Base-by-base conservation (phyloP, 139 green algal genomes). In the Micractinium conductrix region DNA sequence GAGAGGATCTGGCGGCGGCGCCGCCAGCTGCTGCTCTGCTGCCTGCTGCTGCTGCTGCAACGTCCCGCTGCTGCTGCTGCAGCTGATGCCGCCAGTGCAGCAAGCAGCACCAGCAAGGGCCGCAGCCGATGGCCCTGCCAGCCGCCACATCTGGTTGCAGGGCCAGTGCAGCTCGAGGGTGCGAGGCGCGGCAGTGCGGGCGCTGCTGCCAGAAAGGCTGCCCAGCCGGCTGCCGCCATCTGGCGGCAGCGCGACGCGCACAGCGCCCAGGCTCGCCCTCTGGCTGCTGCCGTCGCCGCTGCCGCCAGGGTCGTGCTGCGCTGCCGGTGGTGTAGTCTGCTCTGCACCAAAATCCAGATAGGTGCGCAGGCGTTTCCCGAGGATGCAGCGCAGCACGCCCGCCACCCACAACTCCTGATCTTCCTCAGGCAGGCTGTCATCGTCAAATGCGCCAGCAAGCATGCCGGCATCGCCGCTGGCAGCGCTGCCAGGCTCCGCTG, bases 311-410 rank as follows among this genome's bases (percentile, higher is more conserved):
- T 74, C 30, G 16, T 37, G 22, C 55, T 72, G 55, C 58, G 40
- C 7, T 1, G 43, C 38, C 79, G 26, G 79, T 44, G 50, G 8
- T 67, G 58, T 38, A 60, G 6, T 33, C 72, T 75, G 76, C n/a
- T n/a, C 55, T 5, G 42, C 58, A 7, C 76, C 76, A 71, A 88
- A 88, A 55, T 88, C 62, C 10, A 88, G 84, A 0, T 74, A 62
- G 21, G 84, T 79, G 40, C 84, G 30, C 40, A 88, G 84, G 26
- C 84, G 60, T 55, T 88, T 88, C 43, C 84, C 84, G 16, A 67
- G 21, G 22, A 86, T 22, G 9, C 22, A 42, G 19, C 63, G 40
- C 38, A 85, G 60, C 45, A 55, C 35, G 26, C 80, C 80, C 0
- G 30, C 37, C 80, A 85, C 48, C 80, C 78, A 83, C 19, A 74